Evolutionary conservation across 306 rosid species (phyloP).

Genomic region (Rosa persica): DNA sequence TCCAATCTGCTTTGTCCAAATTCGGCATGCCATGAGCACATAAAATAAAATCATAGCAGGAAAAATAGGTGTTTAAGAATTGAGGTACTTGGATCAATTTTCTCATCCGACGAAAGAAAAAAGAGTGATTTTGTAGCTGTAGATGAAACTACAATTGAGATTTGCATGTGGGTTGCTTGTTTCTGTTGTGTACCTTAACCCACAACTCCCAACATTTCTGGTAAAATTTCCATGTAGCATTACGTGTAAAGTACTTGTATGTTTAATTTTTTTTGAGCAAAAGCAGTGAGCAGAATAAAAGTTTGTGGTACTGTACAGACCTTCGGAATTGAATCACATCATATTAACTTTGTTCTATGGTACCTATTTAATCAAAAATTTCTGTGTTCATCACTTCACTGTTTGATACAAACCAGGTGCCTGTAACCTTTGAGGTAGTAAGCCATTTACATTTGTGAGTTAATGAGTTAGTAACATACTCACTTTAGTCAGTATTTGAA

Average conservation of each 20-base stretch:
- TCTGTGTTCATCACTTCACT: neutral
- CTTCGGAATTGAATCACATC: neutral
- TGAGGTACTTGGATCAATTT: neutral
- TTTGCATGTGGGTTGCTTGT: slow-evolving; percentile 9
- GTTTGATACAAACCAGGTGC: too few species aligned
- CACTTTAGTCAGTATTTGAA: too few species aligned
- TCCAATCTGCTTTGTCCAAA: slow-evolving; percentile 85
- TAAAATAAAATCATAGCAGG: slow-evolving; percentile 9
- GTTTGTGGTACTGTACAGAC: neutral
- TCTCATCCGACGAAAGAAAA: neutral
- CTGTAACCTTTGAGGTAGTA: too few species aligned
- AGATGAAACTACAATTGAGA: slow-evolving; percentile 15
- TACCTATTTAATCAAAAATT: neutral
- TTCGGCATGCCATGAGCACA: slow-evolving; percentile 57
- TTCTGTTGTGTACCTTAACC: neutral
- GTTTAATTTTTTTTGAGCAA: neutral
- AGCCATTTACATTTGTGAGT: too few species aligned
- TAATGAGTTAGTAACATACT: too few species aligned
- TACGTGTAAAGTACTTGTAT: neutral
- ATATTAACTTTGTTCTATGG: too few species aligned
- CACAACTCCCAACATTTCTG: slow-evolving; percentile 6
- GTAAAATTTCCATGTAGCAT: slow-evolving; percentile 8
- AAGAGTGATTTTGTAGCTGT: slow-evolving; percentile 19
- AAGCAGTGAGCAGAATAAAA: neutral
- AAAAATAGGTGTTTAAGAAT: slow-evolving; percentile 5